Evolutionary conservation across 2,329 filamentous ascomycete species (phyloP).

Genomic region (Colletotrichum tropicale): DNA sequence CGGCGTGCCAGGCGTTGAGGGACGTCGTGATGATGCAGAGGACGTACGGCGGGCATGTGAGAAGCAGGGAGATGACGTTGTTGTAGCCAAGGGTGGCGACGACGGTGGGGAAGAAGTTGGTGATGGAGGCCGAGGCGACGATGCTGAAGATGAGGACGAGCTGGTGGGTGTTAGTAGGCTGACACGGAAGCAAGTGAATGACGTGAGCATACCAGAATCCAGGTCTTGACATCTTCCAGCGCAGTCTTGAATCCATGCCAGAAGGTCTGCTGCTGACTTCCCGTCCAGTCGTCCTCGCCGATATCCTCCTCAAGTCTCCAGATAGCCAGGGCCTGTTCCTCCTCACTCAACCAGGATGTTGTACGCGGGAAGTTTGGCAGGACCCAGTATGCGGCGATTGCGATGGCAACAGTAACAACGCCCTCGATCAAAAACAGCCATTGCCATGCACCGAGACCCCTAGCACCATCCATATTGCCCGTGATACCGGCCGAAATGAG

Average conservation of each 20-base stretch:
- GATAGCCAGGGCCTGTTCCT: slow-evolving; percentile 57
- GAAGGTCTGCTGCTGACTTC: slow-evolving; percentile 59
- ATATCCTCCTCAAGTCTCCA: slow-evolving; percentile 70
- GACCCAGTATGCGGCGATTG: slow-evolving; percentile 60
- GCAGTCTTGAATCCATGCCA: slow-evolving; percentile 59
- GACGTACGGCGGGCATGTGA: slow-evolving; percentile 71
- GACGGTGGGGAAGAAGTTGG: slow-evolving; percentile 75
- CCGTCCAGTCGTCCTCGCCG: slow-evolving; percentile 67
- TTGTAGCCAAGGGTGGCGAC: slow-evolving; percentile 70
- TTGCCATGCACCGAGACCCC: slow-evolving; percentile 65
- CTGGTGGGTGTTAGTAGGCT: slow-evolving; percentile 26
- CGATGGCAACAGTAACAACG: slow-evolving; percentile 65
- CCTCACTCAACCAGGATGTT: slow-evolving; percentile 23
- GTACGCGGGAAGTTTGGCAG: slow-evolving; percentile 68
- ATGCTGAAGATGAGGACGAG: slow-evolving; percentile 63
- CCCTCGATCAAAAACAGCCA: slow-evolving; percentile 78
- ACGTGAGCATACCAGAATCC: slow-evolving; percentile 50
- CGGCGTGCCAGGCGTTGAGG: slow-evolving; percentile 72
- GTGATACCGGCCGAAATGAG: slow-evolving; percentile 69
- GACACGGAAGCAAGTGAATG: accelerated
- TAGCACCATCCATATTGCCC: slow-evolving; percentile 62
- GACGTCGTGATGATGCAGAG: slow-evolving; percentile 66
- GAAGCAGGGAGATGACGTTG: slow-evolving; percentile 62
- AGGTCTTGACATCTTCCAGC: slow-evolving; percentile 64
- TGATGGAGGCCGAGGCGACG: slow-evolving; percentile 61